These are phyloP conservation scores for Magnusiomyces ingens DNA, from an alignment of 1,139 yeast genomes.

Conservation along the genomic window DNA sequence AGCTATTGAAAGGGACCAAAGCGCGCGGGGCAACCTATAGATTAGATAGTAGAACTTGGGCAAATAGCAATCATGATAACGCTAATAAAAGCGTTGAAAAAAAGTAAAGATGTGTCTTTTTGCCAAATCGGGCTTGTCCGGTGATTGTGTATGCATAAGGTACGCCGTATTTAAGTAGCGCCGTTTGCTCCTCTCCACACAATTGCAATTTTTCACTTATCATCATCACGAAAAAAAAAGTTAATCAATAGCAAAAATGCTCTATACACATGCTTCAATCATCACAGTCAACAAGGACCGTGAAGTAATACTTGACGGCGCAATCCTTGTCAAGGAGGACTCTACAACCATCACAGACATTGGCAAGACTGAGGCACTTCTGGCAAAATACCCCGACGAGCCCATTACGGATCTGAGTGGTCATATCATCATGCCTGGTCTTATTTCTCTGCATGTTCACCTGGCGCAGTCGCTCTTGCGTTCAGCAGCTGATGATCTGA, in stretches of 20 bases:
- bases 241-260: constrained; percentile 8
- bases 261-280: constrained; percentile 31
- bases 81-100: too few relatives aligned
- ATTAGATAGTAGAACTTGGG: neutral
- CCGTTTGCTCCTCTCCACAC: neutral
- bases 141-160: too few relatives aligned
- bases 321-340: constrained; percentile 16
- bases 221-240: neutral
- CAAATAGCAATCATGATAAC: too few relatives aligned
- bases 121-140: too few relatives aligned
- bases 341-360: constrained; percentile 15
- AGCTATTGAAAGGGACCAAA: constrained; percentile 57
- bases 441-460: constrained; percentile 22
- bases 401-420: constrained; percentile 15
- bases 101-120: too few relatives aligned
- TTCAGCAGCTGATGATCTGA: constrained; percentile 26
- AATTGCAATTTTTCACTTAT: neutral
- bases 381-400: constrained; percentile 17
- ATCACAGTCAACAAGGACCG: constrained; percentile 18
- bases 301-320: constrained; percentile 17
- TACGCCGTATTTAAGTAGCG: neutral
- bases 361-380: constrained; percentile 15
- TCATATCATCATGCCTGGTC: constrained; percentile 26
- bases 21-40: constrained; percentile 33
- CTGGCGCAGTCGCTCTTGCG: constrained; percentile 22